Percentiles rank a stretch among this genome's conserved stretches.
Conservation (phyloP, 306 rosid genomes). For the Delonix regia region DNA sequence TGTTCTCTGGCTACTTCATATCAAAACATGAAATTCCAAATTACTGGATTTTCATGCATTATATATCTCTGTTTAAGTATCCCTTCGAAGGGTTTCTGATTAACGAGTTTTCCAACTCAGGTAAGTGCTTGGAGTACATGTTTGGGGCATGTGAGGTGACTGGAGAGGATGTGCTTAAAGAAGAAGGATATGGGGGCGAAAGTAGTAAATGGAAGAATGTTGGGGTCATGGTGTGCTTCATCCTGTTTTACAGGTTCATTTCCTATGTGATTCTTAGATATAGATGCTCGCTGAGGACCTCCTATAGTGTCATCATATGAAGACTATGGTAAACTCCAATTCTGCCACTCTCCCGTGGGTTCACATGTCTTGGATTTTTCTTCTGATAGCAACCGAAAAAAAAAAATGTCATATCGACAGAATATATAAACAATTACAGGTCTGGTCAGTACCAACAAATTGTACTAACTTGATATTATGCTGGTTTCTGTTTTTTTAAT, state of each 20-base stretch:
- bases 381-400: conserved; percentile 31
- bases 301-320: conserved; percentile 39
- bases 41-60: conserved; percentile 88
- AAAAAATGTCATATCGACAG: conserved; percentile 22
- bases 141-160: conserved; percentile 66
- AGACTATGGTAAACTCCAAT: conserved; percentile 7
- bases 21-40: conserved; percentile 64
- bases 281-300: conserved; percentile 55
- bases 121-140: conserved; percentile 69
- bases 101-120: conserved; percentile 69
- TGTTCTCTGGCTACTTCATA: conserved; percentile 86
- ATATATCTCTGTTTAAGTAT: conserved; percentile 70
- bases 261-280: conserved; percentile 71
- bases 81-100: conserved; percentile 84
- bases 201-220: conserved; percentile 69
- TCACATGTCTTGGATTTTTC: conserved; percentile 49
- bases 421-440: conserved; percentile 7
- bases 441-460: conserved; percentile 26
- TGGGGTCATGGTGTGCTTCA: conserved; percentile 63
- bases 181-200: conserved; percentile 67
- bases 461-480: conserved; percentile 29
- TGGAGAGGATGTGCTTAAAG: conserved; percentile 60
- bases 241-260: conserved; percentile 70
- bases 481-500: conserved; percentile 25
- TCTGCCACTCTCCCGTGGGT: conserved; percentile 29